A percentile compares a stretch with the other conserved stretches of the same genome.
These are phyloP conservation scores for Hyaloperonospora brassicae DNA, from an alignment of 352 stramenopile genomes.

Conservation along the genomic window DNA sequence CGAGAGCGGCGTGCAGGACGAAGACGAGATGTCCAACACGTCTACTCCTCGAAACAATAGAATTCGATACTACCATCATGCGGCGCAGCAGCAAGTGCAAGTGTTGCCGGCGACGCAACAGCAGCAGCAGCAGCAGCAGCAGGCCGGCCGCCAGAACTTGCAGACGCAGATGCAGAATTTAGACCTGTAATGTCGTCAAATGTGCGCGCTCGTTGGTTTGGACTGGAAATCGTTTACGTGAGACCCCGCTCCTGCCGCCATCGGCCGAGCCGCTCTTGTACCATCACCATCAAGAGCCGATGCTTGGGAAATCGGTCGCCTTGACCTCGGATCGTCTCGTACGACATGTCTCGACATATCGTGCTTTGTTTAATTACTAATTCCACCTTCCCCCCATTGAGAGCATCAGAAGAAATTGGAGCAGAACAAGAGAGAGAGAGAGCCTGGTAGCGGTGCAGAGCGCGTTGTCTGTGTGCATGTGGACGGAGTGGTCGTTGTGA, in stretches of 20 bases:
- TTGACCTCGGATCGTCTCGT: slow-evolving; percentile 3
- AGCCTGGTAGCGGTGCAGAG: slow-evolving; percentile 13
- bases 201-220: slow-evolving; percentile 19
- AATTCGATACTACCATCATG: slow-evolving; percentile 43
- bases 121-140: slow-evolving; percentile 23
- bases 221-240: slow-evolving; percentile 5
- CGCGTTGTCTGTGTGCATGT: no score
- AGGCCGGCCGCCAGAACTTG: slow-evolving; percentile 31
- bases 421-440: slow-evolving; percentile 23
- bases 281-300: slow-evolving; percentile 33
- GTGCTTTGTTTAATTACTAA: slow-evolving; percentile 29
- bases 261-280: slow-evolving; percentile 33
- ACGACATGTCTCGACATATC: slow-evolving; percentile 9
- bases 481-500: slow-evolving; percentile 4
- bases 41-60: slow-evolving; percentile 67
- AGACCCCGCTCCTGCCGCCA: slow-evolving; percentile 8
- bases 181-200: slow-evolving; percentile 49
- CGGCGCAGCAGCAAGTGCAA: slow-evolving; percentile 34
- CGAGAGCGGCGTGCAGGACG: slow-evolving; percentile 43
- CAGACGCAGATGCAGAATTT: slow-evolving; percentile 67
- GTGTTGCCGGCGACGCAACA: slow-evolving; percentile 20
- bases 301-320: slow-evolving; percentile 26
- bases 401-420: slow-evolving; percentile 16
- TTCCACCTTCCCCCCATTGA: slow-evolving; percentile 7
- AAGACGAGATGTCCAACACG: slow-evolving; percentile 46